These are phyloP conservation scores for Thraustochytrium sp. DNA, from an alignment of 352 stramenopile genomes.

Conservation along the genomic window DNA sequence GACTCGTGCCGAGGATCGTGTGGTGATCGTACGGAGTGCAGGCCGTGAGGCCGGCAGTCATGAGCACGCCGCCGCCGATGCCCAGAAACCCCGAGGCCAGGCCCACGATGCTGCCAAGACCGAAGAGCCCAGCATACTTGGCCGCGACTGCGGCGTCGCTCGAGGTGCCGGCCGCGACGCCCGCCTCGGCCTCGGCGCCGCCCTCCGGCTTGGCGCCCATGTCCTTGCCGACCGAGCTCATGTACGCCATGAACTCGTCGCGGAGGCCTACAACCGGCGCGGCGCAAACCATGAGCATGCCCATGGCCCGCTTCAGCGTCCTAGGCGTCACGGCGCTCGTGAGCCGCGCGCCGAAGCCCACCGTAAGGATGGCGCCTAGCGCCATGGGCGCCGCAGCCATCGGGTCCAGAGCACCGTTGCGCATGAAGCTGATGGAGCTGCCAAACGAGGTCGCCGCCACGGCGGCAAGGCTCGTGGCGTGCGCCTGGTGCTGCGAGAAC, in stretches of 20 bases:
- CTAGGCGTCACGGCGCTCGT: constrained; percentile 43
- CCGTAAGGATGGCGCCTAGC: constrained; percentile 45
- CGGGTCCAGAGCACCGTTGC: constrained; percentile 46
- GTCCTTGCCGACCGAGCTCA: not conserved
- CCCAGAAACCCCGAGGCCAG: constrained; percentile 48
- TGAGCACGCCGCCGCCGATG: constrained; percentile 47
- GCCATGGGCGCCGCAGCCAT: constrained; percentile 45
- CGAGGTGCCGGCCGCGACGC: no score
- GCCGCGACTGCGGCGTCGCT: no score
- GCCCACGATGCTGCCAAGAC: constrained; percentile 39
- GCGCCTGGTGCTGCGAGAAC: constrained; percentile 49
- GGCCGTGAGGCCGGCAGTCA: constrained; percentile 43
- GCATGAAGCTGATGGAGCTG: constrained; percentile 41
- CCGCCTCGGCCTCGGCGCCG: not conserved
- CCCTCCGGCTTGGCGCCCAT: not conserved
- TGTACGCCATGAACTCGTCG: constrained; percentile 38
- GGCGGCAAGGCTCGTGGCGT: constrained; percentile 49
- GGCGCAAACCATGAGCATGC: constrained; percentile 46
- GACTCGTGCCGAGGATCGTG: constrained; percentile 47
- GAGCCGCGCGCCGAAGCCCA: constrained; percentile 47
- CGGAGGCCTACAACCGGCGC: constrained; percentile 48
- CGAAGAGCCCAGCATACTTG: constrained; percentile 34
- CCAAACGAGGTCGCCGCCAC: constrained; percentile 48
- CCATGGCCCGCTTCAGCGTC: constrained; percentile 49
- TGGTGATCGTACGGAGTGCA: constrained; percentile 40